Evolutionary conservation across 2,329 filamentous ascomycete genomes (phyloP).

Genomic region (Periglandula ipomoeae): DNA sequence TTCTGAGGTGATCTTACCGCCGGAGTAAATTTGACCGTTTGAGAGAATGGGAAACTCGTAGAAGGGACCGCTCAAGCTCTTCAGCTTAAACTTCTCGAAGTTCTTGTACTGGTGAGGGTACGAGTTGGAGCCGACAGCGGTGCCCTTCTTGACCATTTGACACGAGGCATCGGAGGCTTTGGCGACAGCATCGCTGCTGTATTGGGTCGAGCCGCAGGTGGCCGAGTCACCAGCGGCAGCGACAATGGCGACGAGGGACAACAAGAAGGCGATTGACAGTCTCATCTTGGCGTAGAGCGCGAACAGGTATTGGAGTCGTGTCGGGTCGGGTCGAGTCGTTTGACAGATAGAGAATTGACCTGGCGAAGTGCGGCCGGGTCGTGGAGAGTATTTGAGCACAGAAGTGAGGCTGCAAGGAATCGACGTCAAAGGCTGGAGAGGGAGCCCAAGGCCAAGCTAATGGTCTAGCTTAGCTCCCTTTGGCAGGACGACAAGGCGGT

Average conservation of each 20-base stretch:
- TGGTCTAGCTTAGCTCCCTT: background rate
- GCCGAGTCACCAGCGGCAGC: constrained; percentile 17
- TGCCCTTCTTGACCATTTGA: constrained; percentile 34
- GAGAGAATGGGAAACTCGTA: constrained; percentile 53
- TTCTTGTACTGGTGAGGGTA: constrained; percentile 55
- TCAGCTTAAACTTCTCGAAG: constrained; percentile 53
- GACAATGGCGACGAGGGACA: constrained; percentile 10
- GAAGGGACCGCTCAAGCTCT: constrained; percentile 44
- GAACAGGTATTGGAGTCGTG: background rate
- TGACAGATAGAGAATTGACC: no score
- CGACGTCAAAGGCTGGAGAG: no score
- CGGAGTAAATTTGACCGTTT: constrained; percentile 40
- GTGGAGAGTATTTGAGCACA: background rate
- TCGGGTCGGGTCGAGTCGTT: background rate
- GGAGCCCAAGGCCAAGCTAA: background rate
- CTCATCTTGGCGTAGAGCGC: constrained; percentile 3
- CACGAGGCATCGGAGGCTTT: constrained; percentile 43
- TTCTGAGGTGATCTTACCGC: no score
- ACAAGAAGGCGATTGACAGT: constrained; percentile 6
- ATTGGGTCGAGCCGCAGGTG: constrained; percentile 44
- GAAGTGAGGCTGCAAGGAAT: no score
- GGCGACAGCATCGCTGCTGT: constrained; percentile 34
- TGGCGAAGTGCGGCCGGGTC: no score
- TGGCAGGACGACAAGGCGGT: background rate
- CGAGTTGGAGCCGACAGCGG: constrained; percentile 22